Base-by-base conservation (phyloP, 345 rosid genomes). In the Lepidium aucheri region DNA sequence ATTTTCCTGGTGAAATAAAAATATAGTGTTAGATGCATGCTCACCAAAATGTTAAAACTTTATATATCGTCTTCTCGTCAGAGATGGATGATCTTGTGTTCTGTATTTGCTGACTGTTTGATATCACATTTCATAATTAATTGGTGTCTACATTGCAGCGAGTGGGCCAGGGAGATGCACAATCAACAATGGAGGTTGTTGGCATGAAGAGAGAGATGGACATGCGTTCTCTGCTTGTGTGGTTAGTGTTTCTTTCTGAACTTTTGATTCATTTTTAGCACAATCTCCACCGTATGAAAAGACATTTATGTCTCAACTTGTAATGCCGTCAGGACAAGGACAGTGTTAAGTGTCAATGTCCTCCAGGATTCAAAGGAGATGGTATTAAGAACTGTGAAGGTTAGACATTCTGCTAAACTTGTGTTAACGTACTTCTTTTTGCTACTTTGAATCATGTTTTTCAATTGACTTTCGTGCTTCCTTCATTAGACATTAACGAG, bases 341-440 rank as follows among this genome's bases (percentile, higher is more conserved):
- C 63, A 85, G 51, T 61, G 82, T 72, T 63, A 88, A 85, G 54
- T 95, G 99, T 61, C 77, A 89, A 45, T 95, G 99, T 59, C 99
- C 99, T 74, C 66, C 77, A 1, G 99, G 99, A 50, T 89, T 91
- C 39, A 87, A 79, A 77, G 99, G 99, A 32, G 97, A 91, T 7
- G 97, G 97, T 55, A 69, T 80, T 53, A 91, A 84, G 57, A 88
- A 74, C 62, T 95, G 99, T 59, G 81, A 68, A 63, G 99, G 97
- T 95, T 63, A 75, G 85, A 68, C 22, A 5, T 15, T 43, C 39
- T 14, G 3, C 11, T 12, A 46, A 51, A 57, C 26, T 50, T 42
- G 45, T 0, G 33, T 24, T 42, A 22, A 22, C 0, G 10, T 60
- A 26, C 22, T 49, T 30, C 9, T 41, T n/a, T 59, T 8, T 70